Evolutionary conservation across 2,329 filamentous ascomycete species (phyloP), one percentile per base, ranked within the genome.

Genomic region (Aspergillus ruber): DNA sequence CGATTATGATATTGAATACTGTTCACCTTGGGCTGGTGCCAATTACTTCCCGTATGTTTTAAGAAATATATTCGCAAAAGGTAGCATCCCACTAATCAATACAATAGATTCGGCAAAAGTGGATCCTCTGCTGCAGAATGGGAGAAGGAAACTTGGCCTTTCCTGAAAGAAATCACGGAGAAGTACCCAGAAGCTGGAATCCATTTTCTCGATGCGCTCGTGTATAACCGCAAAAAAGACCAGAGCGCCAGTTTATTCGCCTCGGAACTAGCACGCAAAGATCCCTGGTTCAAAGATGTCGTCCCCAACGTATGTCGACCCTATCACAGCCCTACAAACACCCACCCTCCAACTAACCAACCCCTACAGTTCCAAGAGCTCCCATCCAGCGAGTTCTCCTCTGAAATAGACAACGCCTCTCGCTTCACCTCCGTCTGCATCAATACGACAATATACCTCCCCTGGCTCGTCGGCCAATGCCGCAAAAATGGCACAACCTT

Each of bases 1-100:
- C 32, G 90, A 96, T 72, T 93, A 91, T 67, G 86, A 91, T 56
- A 85, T 90, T 56, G 86, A 94, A 74, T 96, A 95, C 66, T 84
- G 88, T 0, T 94, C 88, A 5, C 89, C 88, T 1, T 94, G 88
- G 86, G 89, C 89, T 3, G 89, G 89, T 12, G 89, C 88, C 52
- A 91, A 93, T 62, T 84, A 83, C 60, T 66, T 85, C 50, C 88
- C 86, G 83, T 87, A 59, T 52, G 83, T 41, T 27, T 35, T 13
- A 39, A 36, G 2, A n/a, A n/a, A n/a, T n/a, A n/a, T n/a, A 27
- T 43, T 20, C 42, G 46, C 15, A 45, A 53, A 32, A 44, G 45
- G 43, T n/a, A 50, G 45, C n/a, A 17, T 39, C 8, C 8, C 15
- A 9, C 9, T 42, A 41, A 25, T 32, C 1, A 12, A 20, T 43